Evolutionary conservation across 148 eudicot genomes (phyloP).

Genomic region (Dysphania ambrosioides): DNA sequence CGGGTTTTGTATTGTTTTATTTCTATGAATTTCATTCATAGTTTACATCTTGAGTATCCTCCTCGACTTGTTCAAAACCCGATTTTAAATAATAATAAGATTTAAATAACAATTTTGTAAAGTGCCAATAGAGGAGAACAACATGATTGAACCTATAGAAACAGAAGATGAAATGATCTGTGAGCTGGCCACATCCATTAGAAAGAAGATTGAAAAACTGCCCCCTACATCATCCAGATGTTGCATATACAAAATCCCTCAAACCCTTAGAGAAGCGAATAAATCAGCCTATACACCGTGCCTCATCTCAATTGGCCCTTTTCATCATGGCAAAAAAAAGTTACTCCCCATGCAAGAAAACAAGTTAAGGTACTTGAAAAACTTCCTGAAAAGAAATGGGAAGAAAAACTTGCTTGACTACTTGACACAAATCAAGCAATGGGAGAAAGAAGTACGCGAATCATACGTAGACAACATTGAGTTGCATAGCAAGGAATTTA

Average conservation of each 20-base stretch:
- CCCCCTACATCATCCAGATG: constrained; percentile 20
- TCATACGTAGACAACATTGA: constrained; percentile 19
- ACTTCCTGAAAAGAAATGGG: constrained; percentile 19
- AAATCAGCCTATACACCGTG: constrained; percentile 22
- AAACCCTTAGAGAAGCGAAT: constrained; percentile 6
- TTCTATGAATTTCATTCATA: too few species aligned
- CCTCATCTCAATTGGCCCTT: constrained; percentile 24
- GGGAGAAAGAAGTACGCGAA: constrained; percentile 14
- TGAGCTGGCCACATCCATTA: constrained; percentile 14
- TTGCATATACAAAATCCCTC: constrained; percentile 28
- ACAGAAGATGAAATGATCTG: constrained; percentile 8
- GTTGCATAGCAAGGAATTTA: constrained; percentile 9
- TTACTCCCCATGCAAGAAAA: constrained; percentile 21
- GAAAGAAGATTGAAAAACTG: constrained; percentile 8
- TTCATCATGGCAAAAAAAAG: constrained; percentile 13
- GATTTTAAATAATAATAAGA: too few species aligned
- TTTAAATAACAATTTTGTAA: too few species aligned
- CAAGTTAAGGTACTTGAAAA: constrained; percentile 25
- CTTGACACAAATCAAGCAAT: constrained; percentile 13
- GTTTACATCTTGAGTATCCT: too few species aligned
- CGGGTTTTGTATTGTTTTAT: too few species aligned
- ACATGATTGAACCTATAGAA: neutral
- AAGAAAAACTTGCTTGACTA: constrained; percentile 13
- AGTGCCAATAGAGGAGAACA: too few species aligned
- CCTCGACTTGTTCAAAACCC: too few species aligned